Conservation (phyloP, 768 basidiomycete species). For the Rhizopogon vinicolor region DNA sequence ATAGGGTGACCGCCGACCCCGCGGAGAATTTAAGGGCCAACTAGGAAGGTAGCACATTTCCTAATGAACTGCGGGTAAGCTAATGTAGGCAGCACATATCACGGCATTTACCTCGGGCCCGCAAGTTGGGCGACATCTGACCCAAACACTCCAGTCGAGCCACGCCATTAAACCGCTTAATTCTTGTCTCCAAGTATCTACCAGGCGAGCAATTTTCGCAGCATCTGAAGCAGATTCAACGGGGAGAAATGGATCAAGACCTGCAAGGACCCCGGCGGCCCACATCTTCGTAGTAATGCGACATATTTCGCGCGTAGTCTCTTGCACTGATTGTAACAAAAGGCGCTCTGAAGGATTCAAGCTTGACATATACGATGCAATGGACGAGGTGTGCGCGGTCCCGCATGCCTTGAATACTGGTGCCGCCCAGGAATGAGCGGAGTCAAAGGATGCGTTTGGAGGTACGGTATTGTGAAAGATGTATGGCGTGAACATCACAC, state of each 20-base stretch:
- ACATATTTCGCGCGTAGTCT: slow-evolving; percentile 15
- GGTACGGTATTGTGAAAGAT: slow-evolving; percentile 2
- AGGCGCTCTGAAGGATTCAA: slow-evolving; percentile 14
- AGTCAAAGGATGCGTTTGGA: neutral
- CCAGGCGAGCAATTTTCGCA: slow-evolving; percentile 4
- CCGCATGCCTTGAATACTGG: slow-evolving; percentile 10
- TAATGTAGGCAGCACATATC: too few relatives aligned
- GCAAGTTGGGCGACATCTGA: slow-evolving; percentile 44
- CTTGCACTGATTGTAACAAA: slow-evolving; percentile 9
- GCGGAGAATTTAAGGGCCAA: neutral
- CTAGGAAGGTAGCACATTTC: slow-evolving; percentile 6
- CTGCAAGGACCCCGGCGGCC: slow-evolving; percentile 12
- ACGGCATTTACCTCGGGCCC: slow-evolving; percentile 31
- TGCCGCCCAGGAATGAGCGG: slow-evolving; percentile 7
- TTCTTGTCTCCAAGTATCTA: slow-evolving; percentile 30
- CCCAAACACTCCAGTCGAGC: slow-evolving; percentile 52
- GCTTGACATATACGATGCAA: neutral
- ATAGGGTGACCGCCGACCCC: too few relatives aligned
- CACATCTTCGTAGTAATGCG: slow-evolving; percentile 16
- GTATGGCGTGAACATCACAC: slow-evolving; percentile 14
- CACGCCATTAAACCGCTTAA: slow-evolving; percentile 38
- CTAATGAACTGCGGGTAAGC: neutral
- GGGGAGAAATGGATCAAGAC: neutral
- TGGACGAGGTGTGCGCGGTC: slow-evolving; percentile 7
- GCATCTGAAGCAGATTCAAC: neutral